phyloP scores from a whole-genome alignment of 2,329 filamentous ascomycete genomes.

The Microcera coccophila region DNA sequence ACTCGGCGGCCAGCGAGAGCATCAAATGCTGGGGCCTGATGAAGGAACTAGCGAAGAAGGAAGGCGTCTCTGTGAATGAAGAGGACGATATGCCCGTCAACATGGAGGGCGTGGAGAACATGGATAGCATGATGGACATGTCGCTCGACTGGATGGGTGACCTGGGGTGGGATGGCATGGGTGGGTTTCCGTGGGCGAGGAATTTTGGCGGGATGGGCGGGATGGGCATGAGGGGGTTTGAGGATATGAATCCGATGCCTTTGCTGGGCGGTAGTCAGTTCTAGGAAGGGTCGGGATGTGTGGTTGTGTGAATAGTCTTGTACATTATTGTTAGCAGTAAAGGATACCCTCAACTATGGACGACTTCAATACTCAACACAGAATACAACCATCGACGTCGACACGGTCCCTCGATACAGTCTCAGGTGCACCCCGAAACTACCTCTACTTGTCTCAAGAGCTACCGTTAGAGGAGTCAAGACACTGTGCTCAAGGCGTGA shows the following conservation, averaged over 20 bases:
- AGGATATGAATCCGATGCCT: constrained; percentile 2
- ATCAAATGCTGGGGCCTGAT: constrained; percentile 31
- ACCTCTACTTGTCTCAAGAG: no score
- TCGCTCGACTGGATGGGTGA: constrained; percentile 25
- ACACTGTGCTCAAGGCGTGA: no score
- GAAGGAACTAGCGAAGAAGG: constrained; percentile 30
- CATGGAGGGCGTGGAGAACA: constrained; percentile 7
- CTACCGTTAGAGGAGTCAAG: no score
- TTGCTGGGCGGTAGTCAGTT: constrained; percentile 4
- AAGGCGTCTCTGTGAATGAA: constrained; percentile 13
- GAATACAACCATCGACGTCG: no score
- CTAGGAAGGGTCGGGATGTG: constrained; percentile 1
- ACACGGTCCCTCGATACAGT: no score
- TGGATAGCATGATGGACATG: constrained; percentile 25
- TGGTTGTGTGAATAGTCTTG: neutral
- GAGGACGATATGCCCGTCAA: constrained; percentile 9
- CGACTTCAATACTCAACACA: no score
- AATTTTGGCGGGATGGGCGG: neutral
- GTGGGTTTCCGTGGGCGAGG: constrained; percentile 15
- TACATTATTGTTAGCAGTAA: constrained; percentile 3
- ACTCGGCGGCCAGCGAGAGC: constrained; percentile 21
- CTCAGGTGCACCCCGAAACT: no score
- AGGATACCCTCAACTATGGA: no score
- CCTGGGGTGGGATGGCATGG: constrained; percentile 21
- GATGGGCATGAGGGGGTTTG: neutral